These are phyloP conservation scores for Nicotiana attenuata DNA, from an alignment of 257 asterid genomes.

Conservation along the genomic window DNA sequence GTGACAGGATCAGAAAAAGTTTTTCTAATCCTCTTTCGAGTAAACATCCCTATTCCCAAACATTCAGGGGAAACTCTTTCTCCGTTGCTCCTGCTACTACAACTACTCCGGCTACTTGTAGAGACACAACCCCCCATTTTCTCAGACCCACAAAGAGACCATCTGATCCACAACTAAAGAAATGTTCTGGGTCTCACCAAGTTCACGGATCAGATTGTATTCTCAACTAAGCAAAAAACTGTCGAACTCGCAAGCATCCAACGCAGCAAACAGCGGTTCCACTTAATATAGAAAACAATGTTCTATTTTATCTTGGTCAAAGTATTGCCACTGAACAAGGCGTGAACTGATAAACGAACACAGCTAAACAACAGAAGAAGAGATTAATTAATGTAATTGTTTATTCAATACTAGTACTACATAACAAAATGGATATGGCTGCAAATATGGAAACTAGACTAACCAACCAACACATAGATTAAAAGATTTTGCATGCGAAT, in stretches of 20 bases:
- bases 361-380: conserved; percentile 42
- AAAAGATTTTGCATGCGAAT: conserved; percentile 65
- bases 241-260: conserved; percentile 31
- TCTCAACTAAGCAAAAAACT: conserved; percentile 25
- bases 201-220: conserved; percentile 20
- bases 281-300: conserved; percentile 23
- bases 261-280: conserved; percentile 18
- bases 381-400: conserved; percentile 35
- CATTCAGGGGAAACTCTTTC: conserved; percentile 64
- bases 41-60: conserved; percentile 54
- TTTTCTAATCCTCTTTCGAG: conserved; percentile 54
- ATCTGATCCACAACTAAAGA: conserved; percentile 26
- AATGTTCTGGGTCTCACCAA: conserved; percentile 20
- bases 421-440: conserved; percentile 25
- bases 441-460: conserved; percentile 30
- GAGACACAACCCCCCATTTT: conserved; percentile 95
- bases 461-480: conserved; percentile 30
- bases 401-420: conserved; percentile 30
- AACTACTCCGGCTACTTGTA: conserved; percentile 58
- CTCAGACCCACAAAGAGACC: conserved; percentile 46
- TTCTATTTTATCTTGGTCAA: conserved; percentile 46
- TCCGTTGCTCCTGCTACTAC: conserved; percentile 70
- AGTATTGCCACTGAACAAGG: conserved; percentile 31
- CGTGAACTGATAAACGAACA: conserved; percentile 29
- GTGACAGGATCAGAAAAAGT: conserved; percentile 65